These are phyloP conservation scores for Seminavis robusta DNA, from an alignment of 108 stramenopile genomes.

Conservation along the genomic window DNA sequence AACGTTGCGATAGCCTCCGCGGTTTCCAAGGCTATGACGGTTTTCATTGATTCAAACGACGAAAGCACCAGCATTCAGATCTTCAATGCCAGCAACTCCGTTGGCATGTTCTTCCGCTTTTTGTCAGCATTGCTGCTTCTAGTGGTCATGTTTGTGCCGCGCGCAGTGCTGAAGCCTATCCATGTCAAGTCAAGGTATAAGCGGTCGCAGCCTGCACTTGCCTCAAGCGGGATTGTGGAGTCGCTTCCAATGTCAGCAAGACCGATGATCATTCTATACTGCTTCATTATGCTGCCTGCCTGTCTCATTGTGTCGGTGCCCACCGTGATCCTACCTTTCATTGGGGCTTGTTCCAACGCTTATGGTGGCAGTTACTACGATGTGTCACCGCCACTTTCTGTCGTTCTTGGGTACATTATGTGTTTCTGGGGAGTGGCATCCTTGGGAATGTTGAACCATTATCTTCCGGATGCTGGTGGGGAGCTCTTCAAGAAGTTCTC, in stretches of 20 bases:
- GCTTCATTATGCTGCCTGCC: slow-evolving; percentile 46
- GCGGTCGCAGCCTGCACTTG: slow-evolving; percentile 36
- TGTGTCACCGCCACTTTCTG: slow-evolving; percentile 51
- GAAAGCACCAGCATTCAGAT: background rate
- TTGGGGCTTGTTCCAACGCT: slow-evolving; percentile 43
- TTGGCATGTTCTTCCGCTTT: slow-evolving; percentile 42
- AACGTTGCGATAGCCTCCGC: slow-evolving; percentile 36
- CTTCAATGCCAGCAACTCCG: background rate
- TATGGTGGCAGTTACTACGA: slow-evolving; percentile 47
- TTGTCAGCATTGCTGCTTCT: slow-evolving; percentile 37
- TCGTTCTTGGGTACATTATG: slow-evolving; percentile 54
- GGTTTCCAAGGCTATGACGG: slow-evolving; percentile 53
- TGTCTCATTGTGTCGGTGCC: slow-evolving; percentile 46
- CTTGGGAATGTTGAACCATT: slow-evolving; percentile 66
- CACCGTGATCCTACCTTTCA: slow-evolving; percentile 53
- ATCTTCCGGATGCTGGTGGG: slow-evolving; percentile 73
- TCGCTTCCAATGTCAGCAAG: slow-evolving; percentile 27
- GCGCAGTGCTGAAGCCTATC: slow-evolving; percentile 41
- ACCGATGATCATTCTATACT: slow-evolving; percentile 39
- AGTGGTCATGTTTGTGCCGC: slow-evolving; percentile 45
- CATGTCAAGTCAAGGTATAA: slow-evolving; percentile 48
- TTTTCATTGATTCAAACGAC: slow-evolving; percentile 48
- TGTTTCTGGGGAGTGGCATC: slow-evolving; percentile 70
- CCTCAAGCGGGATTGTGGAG: slow-evolving; percentile 9
- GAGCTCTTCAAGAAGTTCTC: slow-evolving; percentile 66